Evolutionary conservation across 2,329 filamentous ascomycete species (phyloP), one percentile per base, ranked within the genome.

Genomic region (Hymenoscyphus scutula): DNA sequence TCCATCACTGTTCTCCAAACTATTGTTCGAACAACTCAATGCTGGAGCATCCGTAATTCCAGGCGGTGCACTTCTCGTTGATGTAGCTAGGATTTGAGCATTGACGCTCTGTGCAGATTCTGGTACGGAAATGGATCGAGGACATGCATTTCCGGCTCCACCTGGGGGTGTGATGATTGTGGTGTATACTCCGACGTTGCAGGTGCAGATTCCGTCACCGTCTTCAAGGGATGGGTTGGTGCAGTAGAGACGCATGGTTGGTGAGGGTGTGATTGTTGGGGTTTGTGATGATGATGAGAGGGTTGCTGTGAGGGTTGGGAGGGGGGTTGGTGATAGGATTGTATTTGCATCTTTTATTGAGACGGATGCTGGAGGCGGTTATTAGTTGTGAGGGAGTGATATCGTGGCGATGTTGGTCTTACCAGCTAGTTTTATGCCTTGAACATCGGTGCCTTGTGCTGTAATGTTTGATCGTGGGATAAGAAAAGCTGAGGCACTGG

Each of bases 181-280:
- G 10, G 53, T 56, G 17, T 56, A 30, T 2, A 37, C 32, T 34
- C 53, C 53, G 17, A 56, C 17, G 53, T 56, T 56, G 53, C 53
- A 56, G 29, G 53, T 56, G 53, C 53, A 56, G 8, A 56, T 56
- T 3, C 53, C 53, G 53, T 56, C 53, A 15, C 53, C 53, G 29
- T 56, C 53, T 56, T 56, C 53, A 3, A 32, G 53, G 29, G 29
- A 32, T 19, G 53, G 29, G 17, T 56, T 56, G 29, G 53, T 56
- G 29, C 53, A 56, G 29, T 56, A 56, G 27, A 56, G 53, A 10
- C n/a, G 19, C 29, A 25, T 56, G 3, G 29, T 56, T 5, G 53
- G 53, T n/a, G 17, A 10, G 7, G 53, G 53, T 11, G 53, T 27
- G 10, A 17, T 34, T 19, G 29, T 56, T 32, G 53, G 29, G 53